A percentile compares a stretch with the other conserved stretches of the same genome.
phyloP scores from a whole-genome alignment of 306 rosid genomes.

The Medicago arabica region DNA sequence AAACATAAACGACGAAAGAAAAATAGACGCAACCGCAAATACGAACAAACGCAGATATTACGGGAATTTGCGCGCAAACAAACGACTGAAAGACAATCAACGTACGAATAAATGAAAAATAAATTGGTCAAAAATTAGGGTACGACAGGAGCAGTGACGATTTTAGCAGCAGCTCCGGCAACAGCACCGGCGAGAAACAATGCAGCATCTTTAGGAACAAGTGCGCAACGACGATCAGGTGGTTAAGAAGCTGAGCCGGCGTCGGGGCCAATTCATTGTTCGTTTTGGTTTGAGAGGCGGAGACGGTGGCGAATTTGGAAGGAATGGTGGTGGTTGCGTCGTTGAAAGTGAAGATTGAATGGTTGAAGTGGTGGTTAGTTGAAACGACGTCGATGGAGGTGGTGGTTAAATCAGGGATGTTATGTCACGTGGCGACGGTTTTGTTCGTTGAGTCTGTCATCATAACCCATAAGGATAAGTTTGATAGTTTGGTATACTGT shows the following conservation, averaged over 20 bases:
- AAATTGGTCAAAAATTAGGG: no score
- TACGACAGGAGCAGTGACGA: slow-evolving; percentile 90
- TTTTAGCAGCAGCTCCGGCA: slow-evolving; percentile 89
- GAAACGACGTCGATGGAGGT: slow-evolving; percentile 33
- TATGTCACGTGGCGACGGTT: slow-evolving; percentile 54
- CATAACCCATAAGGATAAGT: not conserved
- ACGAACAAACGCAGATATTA: no score
- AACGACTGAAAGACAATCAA: no score
- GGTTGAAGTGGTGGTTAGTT: slow-evolving; percentile 47
- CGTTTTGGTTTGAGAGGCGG: slow-evolving; percentile 52
- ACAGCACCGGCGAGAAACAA: slow-evolving; percentile 79
- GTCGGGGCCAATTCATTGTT: slow-evolving; percentile 61
- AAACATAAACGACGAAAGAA: no score
- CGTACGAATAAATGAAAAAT: no score
- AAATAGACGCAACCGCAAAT: no score
- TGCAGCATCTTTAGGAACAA: slow-evolving; percentile 73
- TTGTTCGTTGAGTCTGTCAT: slow-evolving; percentile 38
- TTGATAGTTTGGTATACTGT: not conserved
- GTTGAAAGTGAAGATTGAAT: slow-evolving; percentile 37
- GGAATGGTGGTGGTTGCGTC: slow-evolving; percentile 21
- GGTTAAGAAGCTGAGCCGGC: slow-evolving; percentile 64
- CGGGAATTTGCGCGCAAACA: no score
- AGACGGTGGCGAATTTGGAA: slow-evolving; percentile 66
- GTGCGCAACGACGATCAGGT: slow-evolving; percentile 69
- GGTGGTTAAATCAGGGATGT: slow-evolving; percentile 53